These are phyloP conservation scores for Komagataella pastoris DNA, from an alignment of 805 yeast species.

Conservation along the genomic window DNA sequence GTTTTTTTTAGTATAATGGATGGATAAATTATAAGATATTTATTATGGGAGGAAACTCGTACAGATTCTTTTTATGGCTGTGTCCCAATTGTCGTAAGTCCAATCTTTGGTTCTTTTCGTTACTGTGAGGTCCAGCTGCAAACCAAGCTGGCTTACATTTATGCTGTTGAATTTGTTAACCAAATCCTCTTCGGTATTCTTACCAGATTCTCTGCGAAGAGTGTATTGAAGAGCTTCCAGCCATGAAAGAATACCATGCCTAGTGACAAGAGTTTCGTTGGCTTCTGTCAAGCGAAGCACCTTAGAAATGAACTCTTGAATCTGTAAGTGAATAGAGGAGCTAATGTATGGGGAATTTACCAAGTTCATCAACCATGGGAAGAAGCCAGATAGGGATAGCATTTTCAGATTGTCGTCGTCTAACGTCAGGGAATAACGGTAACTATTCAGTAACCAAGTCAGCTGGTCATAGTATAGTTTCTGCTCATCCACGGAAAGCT, in stretches of 20 bases:
- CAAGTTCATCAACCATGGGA: conserved; percentile 58
- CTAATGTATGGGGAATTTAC: conserved; percentile 35
- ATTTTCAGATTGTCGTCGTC: conserved; percentile 35
- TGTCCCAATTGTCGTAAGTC: not conserved
- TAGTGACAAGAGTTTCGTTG: conserved; percentile 20
- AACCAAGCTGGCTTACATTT: not conserved
- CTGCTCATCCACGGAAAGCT: not conserved
- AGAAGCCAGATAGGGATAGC: conserved; percentile 36
- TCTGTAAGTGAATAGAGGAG: conserved; percentile 22
- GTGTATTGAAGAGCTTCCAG: not conserved
- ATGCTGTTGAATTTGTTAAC: not conserved
- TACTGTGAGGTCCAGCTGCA: not conserved
- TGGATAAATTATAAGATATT: not conserved
- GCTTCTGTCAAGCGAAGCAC: conserved; percentile 20
- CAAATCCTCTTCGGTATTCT: not conserved
- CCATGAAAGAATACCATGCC: not conserved
- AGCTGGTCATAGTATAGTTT: conserved; percentile 36
- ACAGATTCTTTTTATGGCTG: not conserved
- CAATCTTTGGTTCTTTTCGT: not conserved
- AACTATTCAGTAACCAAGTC: conserved; percentile 46
- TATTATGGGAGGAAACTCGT: not conserved
- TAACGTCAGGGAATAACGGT: conserved; percentile 12
- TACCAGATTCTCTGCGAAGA: not conserved
- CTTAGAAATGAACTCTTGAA: conserved; percentile 29
- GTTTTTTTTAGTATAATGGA: not conserved